Conservation (phyloP, 441 rosid species). For the Populus hybrid region DNA sequence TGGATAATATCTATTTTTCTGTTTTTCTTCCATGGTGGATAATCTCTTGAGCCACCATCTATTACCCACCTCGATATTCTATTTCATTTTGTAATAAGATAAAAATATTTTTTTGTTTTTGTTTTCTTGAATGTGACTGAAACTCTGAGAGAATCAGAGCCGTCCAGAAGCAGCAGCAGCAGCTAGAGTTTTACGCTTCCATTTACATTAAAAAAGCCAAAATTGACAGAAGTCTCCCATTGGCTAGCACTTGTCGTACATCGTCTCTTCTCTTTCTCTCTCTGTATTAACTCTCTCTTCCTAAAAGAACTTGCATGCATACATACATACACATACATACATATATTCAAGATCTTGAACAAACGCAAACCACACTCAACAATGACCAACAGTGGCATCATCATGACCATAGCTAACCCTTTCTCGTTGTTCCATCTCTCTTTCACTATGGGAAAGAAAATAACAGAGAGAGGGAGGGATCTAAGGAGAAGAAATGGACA, state of each 20-base stretch:
- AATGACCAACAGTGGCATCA: conserved; percentile 32
- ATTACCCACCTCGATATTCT: conserved; percentile 39
- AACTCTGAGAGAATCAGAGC: conserved; percentile 43
- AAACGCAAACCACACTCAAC: conserved; percentile 20
- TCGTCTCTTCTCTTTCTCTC: conserved; percentile 15
- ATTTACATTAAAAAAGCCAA: conserved; percentile 32
- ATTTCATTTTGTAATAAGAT: background rate
- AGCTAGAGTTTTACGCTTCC: conserved; percentile 34
- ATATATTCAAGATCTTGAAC: conserved; percentile 49
- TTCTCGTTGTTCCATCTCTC: conserved; percentile 17
- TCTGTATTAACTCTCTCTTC: background rate
- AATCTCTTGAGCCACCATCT: conserved; percentile 28
- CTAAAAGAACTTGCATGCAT: conserved; percentile 15
- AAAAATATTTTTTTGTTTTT: background rate
- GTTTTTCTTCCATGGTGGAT: background rate
- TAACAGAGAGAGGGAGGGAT: conserved; percentile 13
- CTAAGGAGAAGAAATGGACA: conserved; percentile 10
- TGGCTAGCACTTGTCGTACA: conserved; percentile 49
- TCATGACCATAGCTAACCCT: conserved; percentile 23
- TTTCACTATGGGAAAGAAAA: conserved; percentile 7
- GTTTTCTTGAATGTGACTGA: conserved; percentile 9
- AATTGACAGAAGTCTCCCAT: conserved; percentile 37
- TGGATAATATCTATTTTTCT: background rate
- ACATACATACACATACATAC: conserved; percentile 24
- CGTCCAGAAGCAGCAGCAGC: conserved; percentile 36